phyloP scores from a whole-genome alignment of 2,329 filamentous ascomycete genomes.

The Clarireedia paspali region DNA sequence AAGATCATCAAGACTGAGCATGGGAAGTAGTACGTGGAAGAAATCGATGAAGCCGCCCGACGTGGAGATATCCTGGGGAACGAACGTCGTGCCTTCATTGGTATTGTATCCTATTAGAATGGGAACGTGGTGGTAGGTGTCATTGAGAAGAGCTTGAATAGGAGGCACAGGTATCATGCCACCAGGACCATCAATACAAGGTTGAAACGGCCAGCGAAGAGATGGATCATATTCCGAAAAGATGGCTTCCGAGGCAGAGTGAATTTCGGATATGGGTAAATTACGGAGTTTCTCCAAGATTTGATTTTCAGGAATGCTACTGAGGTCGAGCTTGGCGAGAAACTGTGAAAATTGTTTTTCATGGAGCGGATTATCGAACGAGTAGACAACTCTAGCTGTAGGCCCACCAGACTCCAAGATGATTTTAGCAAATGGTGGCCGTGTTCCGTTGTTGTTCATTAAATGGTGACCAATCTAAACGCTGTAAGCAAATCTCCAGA shows the following conservation, averaged over 20 bases:
- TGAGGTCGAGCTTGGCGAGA: constrained; percentile 43
- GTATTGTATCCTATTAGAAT: constrained; percentile 64
- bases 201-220: constrained; percentile 59
- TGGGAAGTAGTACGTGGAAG: constrained; percentile 54
- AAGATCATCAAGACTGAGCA: constrained; percentile 44
- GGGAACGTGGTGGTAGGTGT: constrained; percentile 47
- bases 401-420: constrained; percentile 51
- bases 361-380: constrained; percentile 48
- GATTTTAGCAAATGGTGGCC: constrained; percentile 41
- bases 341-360: constrained; percentile 49
- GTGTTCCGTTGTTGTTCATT: constrained; percentile 37
- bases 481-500: neutral
- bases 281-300: constrained; percentile 45
- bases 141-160: constrained; percentile 48
- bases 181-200: constrained; percentile 51
- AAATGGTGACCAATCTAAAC: constrained; percentile 59
- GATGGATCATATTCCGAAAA: constrained; percentile 37
- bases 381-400: constrained; percentile 46
- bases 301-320: constrained; percentile 34
- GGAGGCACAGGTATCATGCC: constrained; percentile 51
- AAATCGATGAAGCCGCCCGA: constrained; percentile 49
- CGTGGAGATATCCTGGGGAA: constrained; percentile 41
- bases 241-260: constrained; percentile 36
- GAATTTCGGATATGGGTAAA: constrained; percentile 33
- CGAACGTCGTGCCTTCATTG: constrained; percentile 61